Evolutionary conservation across 2,329 filamentous ascomycete genomes (phyloP), one percentile per base, ranked within the genome.

Genomic region (Curvularia lunata): DNA sequence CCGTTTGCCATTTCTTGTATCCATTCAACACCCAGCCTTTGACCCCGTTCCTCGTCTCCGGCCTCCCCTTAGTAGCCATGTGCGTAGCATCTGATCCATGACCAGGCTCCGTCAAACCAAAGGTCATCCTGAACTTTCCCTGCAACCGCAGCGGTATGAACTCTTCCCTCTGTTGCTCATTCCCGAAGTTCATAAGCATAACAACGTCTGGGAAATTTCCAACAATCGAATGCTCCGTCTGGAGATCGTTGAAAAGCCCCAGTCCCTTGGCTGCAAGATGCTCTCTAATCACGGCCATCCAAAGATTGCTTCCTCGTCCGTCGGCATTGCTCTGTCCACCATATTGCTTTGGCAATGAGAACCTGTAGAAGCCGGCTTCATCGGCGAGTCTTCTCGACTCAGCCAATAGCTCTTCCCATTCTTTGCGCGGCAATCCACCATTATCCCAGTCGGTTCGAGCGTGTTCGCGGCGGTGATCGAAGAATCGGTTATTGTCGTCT

Each of bases 1-100:
- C 85, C 1, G 84, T 87, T 78, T 88, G 86, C 86, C 86, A 89
- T 73, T 84, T 86, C 76, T 89, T 88, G 47, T 77, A 78, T 3
- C 86, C 86, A 46, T 83, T 83, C 64, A 88, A 81, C 63, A 83
- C 47, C 76, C 81, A 87, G 6, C 81, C 82, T 1, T 77, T 69
- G 4, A 76, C 75, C 0, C 81, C 82, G 47, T 81, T 77, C 3
- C 75, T 76, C 12, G 66, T 79, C 63, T 80, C 78, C 23, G 76
- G 78, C 30, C 64, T 74, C 1, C 83, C 86, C 25, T 71, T 76
- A 0, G 86, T 88, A 21, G 79, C 81, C 84, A 88, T 87, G 66
- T 85, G 83, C 2, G 86, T 88, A 5, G 85, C 86, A 72, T 88
- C 86, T 57, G 83, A 86, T 18, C 86, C 86, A 66, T 88, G 85